Conservation (phyloP, 2,329 filamentous ascomycete species). For the Fusarium sp. region DNA sequence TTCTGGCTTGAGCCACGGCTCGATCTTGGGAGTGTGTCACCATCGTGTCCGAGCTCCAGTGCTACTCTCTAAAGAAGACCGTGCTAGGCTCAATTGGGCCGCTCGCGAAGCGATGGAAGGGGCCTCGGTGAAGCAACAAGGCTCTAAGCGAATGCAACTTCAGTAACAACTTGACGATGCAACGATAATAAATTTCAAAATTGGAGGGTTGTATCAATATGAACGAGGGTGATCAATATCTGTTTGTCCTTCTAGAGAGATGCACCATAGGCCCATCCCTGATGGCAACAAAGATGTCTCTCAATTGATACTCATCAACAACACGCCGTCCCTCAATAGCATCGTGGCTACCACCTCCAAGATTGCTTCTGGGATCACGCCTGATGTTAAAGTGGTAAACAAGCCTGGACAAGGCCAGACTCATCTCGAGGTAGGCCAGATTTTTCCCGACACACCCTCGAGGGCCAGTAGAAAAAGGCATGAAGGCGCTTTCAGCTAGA, state of each 20-base stretch:
- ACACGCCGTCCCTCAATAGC: constrained; percentile 12
- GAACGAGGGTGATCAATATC: neutral
- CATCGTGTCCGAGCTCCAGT: no score
- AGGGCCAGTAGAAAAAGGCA: constrained; percentile 26
- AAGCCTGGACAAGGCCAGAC: constrained; percentile 21
- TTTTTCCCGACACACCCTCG: constrained; percentile 33
- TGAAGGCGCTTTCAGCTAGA: constrained; percentile 15
- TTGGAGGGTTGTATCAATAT: no score
- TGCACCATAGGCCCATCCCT: constrained; percentile 30
- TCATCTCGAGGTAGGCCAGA: constrained; percentile 36
- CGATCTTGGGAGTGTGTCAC: neutral
- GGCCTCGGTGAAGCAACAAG: accelerated
- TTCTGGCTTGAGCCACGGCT: neutral
- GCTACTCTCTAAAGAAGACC: neutral
- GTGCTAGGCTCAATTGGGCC: neutral
- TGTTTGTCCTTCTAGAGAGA: neutral
- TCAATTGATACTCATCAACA: constrained; percentile 28
- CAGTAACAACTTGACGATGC: neutral
- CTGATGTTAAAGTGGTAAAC: constrained; percentile 22
- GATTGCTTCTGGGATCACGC: constrained; percentile 15
- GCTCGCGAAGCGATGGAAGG: neutral
- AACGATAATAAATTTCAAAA: neutral
- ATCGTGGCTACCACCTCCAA: constrained; percentile 21
- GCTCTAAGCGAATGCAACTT: neutral
- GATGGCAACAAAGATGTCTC: constrained; percentile 23